Base-by-base conservation (phyloP, 768 basidiomycete species). In the Lactarius quietus region DNA sequence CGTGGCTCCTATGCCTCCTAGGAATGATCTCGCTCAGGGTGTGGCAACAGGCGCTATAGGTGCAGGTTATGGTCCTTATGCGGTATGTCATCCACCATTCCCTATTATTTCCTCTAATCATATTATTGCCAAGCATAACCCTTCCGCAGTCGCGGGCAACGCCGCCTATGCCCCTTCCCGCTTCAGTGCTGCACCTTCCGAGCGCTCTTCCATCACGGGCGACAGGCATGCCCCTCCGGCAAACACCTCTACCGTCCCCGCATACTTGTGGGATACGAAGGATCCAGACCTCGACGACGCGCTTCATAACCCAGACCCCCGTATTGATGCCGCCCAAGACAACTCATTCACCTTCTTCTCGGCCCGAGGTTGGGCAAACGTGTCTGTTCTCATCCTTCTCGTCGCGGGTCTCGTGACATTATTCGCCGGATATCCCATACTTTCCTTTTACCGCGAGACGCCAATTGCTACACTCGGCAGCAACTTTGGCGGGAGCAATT, bases 401-500 rank as follows among this genome's bases (percentile, higher is more conserved):
- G 76, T 89, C 38, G 68, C 80, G 8, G 87, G 85, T 35, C 79
- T 97, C 56, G 75, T 97, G 68, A 83, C 82, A 20, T 82, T 98
- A 18, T 98, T 97, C 70, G 89, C 88, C 23, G 94, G 90, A 36
- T 97, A 92, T 72, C 96, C 96, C 15, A 86, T 97, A 72, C 84
- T 93, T 64, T 78, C 81, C 58, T 84, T 83, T 68, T 85, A 76
- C 66, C 77, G 39, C 74, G 72, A 12, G 63, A 72, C 20, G 64
- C 73, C 15, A 39, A 70, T 61, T 55, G 58, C 20, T 28, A 66
- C 60, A 73, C 77, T 18, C 62, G 77, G 38, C 90, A 90, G 12
- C 95, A 95, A 95, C 74, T 80, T 95, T n/a, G 95, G 95, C 23
- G 90, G 90, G 4, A 87, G 92, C 70, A 98, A 98, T 71, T 83